Percentiles rank a stretch among this genome's conserved stretches.
Evolutionary conservation across 202 grass and related monocot species (phyloP).

Genomic region (Elaeis oleifera): DNA sequence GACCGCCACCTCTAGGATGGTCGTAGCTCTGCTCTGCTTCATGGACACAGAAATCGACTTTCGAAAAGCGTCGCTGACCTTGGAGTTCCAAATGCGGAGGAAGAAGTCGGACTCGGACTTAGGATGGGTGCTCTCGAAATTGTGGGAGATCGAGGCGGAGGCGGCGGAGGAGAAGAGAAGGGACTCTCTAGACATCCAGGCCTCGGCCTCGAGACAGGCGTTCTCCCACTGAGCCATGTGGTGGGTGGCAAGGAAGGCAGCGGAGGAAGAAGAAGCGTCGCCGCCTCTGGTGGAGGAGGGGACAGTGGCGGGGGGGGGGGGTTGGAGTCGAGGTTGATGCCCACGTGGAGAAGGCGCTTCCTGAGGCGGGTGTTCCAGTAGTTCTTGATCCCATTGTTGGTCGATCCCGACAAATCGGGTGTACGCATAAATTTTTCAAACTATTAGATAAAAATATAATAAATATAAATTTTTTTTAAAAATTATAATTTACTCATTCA

Average conservation of each 20-base stretch:
- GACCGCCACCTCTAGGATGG: not conserved
- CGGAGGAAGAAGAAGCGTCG: conserved; percentile 4
- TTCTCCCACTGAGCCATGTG: conserved; percentile 90
- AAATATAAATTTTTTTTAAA: too few relatives aligned
- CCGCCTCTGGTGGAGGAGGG: not conserved
- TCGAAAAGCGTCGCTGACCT: conserved; percentile 7
- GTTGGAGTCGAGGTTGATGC: conserved; percentile 21
- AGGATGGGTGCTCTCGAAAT: conserved; percentile 7
- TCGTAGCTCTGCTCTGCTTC: conserved; percentile 30
- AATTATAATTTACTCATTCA: too few relatives aligned
- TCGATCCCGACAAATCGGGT: conserved; percentile 8
- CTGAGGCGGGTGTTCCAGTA: conserved; percentile 18
- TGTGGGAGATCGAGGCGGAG: conserved; percentile 4
- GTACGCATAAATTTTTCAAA: too few relatives aligned
- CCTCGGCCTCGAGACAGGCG: conserved; percentile 70
- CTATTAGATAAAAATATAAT: too few relatives aligned
- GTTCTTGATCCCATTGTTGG: conserved; percentile 42
- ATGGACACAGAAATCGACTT: not conserved
- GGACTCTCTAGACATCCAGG: conserved; percentile 46
- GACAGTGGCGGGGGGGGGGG: not conserved
- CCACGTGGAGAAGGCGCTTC: conserved; percentile 45
- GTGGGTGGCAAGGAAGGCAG: conserved; percentile 39
- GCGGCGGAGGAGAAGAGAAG: not conserved
- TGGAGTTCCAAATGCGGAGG: conserved; percentile 15
- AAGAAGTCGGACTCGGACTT: conserved; percentile 7